Base-by-base conservation (phyloP, 768 basidiomycete genomes). In the Albatrellus ellisii region DNA sequence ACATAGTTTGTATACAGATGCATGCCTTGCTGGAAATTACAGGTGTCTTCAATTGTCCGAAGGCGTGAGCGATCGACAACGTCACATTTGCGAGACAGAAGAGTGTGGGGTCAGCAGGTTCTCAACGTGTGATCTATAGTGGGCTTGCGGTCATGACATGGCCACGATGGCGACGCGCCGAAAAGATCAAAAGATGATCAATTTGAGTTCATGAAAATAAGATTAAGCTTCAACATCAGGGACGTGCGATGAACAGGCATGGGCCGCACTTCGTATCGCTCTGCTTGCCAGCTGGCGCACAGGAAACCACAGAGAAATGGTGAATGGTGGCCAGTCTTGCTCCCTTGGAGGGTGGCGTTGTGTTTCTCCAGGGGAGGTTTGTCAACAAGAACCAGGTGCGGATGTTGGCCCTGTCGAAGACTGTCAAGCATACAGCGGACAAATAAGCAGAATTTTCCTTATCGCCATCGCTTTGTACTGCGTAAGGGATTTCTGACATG, bases 401-500 rank as follows among this genome's bases (percentile, higher is more conserved):
- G 11, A 1, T 20, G 29, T n/a, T 15, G 37, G 21, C 37, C 35
- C 11, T 18, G 29, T 3, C 29, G 12, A 7, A n/a, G n/a, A n/a
- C n/a, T n/a, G 15, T 21, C n/a, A 26, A 15, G 37, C 6, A 12
- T 22, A 26, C 14, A 26, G 38, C 17, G 40, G 25, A 15, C 17
- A 18, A 41, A 41, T 21, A 32, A 15, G 29, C 27, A 20, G 40
- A 21, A 14, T 20, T 6, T 22, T 22, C 64, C 70, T 69, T 70
- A 72, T 72, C 69, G 64, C 60, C 25, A 58, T 64, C 59, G 68
- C 66, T 67, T 70, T 70, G 64, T 68, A 57, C 71, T 72, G 64
- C 63, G 66, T 69, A 64, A 65, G 71, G 65, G 62, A 69, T 61
- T 57, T 57, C 61, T 58, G 66, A 72, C 73, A 75, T 67, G 77